These are phyloP conservation scores for Macadamia tetraphylla DNA, from an alignment of 164 flowering plant species.

Conservation along the genomic window DNA sequence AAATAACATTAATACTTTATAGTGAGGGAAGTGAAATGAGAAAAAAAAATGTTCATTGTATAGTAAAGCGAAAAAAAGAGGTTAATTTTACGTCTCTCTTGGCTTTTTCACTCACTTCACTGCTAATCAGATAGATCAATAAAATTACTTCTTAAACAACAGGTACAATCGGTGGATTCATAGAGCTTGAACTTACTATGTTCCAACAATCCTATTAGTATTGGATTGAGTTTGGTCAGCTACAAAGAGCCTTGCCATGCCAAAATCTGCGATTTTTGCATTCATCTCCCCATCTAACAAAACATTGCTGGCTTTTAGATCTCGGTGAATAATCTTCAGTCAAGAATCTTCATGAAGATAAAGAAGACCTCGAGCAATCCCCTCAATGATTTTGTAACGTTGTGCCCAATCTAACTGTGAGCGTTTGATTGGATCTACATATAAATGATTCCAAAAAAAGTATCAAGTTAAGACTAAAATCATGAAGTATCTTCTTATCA, in stretches of 20 bases:
- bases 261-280: slow-evolving; percentile 43
- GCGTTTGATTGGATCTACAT: slow-evolving; percentile 10
- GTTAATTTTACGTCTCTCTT: too few species aligned
- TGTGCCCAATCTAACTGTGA: slow-evolving; percentile 17
- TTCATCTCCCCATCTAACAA: slow-evolving; percentile 25
- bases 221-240: slow-evolving; percentile 29
- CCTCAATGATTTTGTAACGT: slow-evolving; percentile 20
- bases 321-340: slow-evolving; percentile 19
- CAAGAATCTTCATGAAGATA: slow-evolving; percentile 29
- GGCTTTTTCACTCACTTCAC: too few species aligned
- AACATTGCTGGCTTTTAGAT: slow-evolving; percentile 23
- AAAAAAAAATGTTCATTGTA: too few species aligned
- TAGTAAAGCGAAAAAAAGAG: too few species aligned
- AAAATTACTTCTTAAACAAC: too few species aligned
- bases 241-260: slow-evolving; percentile 36
- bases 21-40: too few species aligned
- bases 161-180: too few species aligned
- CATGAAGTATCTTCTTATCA: too few species aligned
- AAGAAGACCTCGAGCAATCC: slow-evolving; percentile 22
- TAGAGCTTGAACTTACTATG: slow-evolving; percentile 28
- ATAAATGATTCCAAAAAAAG: background rate
- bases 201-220: slow-evolving; percentile 32
- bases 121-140: too few species aligned
- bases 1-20: too few species aligned
- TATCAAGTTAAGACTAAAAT: background rate